Conservation (phyloP, 2,329 filamentous ascomycete species). For the Geosmithia flava region DNA sequence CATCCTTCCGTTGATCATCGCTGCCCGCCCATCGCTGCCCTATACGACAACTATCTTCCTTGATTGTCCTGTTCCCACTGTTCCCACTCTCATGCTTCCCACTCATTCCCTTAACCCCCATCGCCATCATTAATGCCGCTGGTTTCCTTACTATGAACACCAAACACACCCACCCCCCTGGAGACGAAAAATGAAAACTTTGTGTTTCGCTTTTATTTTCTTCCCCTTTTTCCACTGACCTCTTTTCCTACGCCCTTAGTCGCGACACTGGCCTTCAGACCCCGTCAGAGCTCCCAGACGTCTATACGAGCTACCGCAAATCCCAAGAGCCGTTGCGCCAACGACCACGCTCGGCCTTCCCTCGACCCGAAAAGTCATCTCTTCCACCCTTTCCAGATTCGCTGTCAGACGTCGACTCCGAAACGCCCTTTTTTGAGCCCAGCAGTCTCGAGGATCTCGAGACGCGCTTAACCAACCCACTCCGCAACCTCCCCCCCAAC, state of each 20-base stretch:
- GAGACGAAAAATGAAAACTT: neutral
- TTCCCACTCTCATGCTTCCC: too few species aligned
- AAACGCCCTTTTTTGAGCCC: constrained; percentile 52
- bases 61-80: too few species aligned
- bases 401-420: constrained; percentile 41
- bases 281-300: constrained; percentile 52
- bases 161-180: too few species aligned
- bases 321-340: constrained; percentile 57
- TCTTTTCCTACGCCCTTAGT: constrained; percentile 27
- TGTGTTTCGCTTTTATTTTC: neutral
- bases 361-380: constrained; percentile 32
- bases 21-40: too few species aligned
- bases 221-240: neutral
- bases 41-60: too few species aligned
- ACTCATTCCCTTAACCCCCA: too few species aligned
- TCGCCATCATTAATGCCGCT: too few species aligned
- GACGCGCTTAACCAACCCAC: constrained; percentile 41
- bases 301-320: constrained; percentile 67
- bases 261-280: constrained; percentile 50
- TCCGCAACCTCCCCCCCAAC: constrained; percentile 35
- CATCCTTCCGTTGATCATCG: too few species aligned
- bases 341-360: constrained; percentile 44
- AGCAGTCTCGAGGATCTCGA: constrained; percentile 38
- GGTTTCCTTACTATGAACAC: too few species aligned
- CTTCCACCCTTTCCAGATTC: constrained; percentile 45